Conservation (phyloP, 192 early-diverging fungal genomes). For the Umbelopsis vinacea region DNA sequence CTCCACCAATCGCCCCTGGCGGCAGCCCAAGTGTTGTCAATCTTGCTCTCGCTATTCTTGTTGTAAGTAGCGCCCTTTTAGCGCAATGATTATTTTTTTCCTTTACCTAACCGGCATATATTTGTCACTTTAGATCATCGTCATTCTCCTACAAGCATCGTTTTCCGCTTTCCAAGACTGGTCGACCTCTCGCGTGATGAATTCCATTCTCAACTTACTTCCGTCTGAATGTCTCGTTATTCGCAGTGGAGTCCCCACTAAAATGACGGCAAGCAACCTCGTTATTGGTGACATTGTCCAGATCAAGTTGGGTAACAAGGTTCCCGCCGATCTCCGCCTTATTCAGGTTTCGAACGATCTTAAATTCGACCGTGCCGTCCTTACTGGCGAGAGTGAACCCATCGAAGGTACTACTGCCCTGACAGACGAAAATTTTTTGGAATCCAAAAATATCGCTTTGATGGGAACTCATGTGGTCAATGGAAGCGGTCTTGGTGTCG, state of each 20-base stretch:
- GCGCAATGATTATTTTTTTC: background rate
- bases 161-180: constrained; percentile 75
- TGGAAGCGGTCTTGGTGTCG: constrained; percentile 74
- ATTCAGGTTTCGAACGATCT: constrained; percentile 65
- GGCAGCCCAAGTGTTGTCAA: constrained; percentile 58
- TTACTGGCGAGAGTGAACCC: constrained; percentile 75
- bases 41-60: constrained; percentile 60
- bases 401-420: constrained; percentile 56
- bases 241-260: constrained; percentile 61
- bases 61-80: constrained; percentile 19
- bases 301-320: constrained; percentile 67
- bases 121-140: constrained; percentile 45
- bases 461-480: constrained; percentile 67
- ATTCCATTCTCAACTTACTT: constrained; percentile 70
- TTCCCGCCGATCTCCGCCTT: constrained; percentile 80
- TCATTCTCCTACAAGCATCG: constrained; percentile 64
- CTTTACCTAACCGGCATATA: background rate
- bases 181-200: constrained; percentile 65
- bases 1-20: constrained; percentile 36
- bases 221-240: constrained; percentile 65
- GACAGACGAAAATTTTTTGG: constrained; percentile 75
- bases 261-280: constrained; percentile 58
- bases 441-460: constrained; percentile 82
- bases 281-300: constrained; percentile 79
- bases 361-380: constrained; percentile 71